These are phyloP conservation scores for Neonectria faginata DNA, from an alignment of 2,329 filamentous ascomycete genomes.

Conservation along the genomic window DNA sequence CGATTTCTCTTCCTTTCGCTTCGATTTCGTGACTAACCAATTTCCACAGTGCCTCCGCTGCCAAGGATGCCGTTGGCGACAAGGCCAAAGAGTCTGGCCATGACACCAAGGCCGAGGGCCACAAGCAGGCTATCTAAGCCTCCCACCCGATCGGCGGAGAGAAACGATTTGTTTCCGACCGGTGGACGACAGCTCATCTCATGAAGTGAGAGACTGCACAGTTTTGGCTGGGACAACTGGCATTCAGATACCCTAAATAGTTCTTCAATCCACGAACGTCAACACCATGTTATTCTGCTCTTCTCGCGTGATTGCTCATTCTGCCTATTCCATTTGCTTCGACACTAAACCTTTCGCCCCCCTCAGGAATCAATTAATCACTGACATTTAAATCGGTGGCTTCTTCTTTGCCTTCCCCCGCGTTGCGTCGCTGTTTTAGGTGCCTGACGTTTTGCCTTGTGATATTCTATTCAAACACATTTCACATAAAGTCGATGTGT, in stretches of 20 bases:
- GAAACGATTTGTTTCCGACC: constrained; percentile 5
- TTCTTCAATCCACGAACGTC: constrained; percentile 32
- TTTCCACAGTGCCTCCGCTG: constrained; percentile 55
- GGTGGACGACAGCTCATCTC: constrained; percentile 23
- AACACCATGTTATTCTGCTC: not conserved
- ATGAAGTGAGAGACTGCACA: constrained; percentile 5
- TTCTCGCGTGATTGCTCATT: no score
- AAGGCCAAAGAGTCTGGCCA: constrained; percentile 58
- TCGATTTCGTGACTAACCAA: not conserved
- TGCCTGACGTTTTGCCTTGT: no score
- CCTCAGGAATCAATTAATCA: no score
- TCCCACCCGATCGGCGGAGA: constrained; percentile 3
- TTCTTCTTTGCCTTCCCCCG: no score
- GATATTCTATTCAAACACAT: no score
- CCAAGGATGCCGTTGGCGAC: constrained; percentile 62
- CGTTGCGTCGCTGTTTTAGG: no score
- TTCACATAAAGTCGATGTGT: no score
- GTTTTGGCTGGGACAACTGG: constrained; percentile 27
- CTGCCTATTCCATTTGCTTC: no score
- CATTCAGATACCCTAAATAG: constrained; percentile 44
- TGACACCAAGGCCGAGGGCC: constrained; percentile 53
- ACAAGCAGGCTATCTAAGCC: constrained; percentile 57
- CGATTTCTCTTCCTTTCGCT: constrained; percentile 25
- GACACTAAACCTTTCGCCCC: no score
- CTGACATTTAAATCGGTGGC: no score